A percentile compares a stretch with the other conserved stretches of the same genome.
Evolutionary conservation across 1,284 basidiomycete species (phyloP).

Genomic region (Phlebopus sp.): DNA sequence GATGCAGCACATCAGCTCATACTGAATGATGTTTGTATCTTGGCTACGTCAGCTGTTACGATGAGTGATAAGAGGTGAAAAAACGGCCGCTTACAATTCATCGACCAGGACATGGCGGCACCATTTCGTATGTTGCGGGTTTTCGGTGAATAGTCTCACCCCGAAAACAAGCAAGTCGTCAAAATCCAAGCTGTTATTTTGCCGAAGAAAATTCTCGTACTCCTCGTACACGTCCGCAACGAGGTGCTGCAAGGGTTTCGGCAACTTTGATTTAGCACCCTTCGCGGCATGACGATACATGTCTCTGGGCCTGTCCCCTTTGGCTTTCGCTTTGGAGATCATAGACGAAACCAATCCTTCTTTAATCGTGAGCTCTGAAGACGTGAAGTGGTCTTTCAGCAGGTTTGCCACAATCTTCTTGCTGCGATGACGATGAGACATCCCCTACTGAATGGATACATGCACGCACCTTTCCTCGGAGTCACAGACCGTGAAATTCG

Average conservation of each 20-base stretch:
- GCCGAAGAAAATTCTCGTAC: constrained; percentile 65
- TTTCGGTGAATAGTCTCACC: constrained; percentile 63
- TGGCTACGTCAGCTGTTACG: constrained; percentile 46
- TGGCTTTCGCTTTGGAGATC: constrained; percentile 84
- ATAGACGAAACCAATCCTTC: constrained; percentile 56
- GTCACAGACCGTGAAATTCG: constrained; percentile 84
- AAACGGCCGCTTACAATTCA: constrained; percentile 71
- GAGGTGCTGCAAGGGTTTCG: constrained; percentile 18
- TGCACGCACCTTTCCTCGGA: constrained; percentile 69
- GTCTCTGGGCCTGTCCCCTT: constrained; percentile 55
- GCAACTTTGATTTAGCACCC: background rate
- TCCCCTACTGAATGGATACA: background rate
- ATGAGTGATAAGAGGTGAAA: constrained; percentile 1
- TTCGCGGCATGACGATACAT: constrained; percentile 27
- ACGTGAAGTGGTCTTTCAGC: constrained; percentile 55
- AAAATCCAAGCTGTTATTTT: constrained; percentile 81
- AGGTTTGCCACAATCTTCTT: constrained; percentile 70
- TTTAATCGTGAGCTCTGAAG: constrained; percentile 55
- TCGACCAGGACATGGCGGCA: constrained; percentile 85
- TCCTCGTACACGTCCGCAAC: constrained; percentile 60
- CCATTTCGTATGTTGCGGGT: constrained; percentile 56
- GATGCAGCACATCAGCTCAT: constrained; percentile 79
- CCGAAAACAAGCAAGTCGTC: constrained; percentile 85
- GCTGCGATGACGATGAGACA: constrained; percentile 35
- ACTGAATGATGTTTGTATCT: constrained; percentile 88